A percentile compares a stretch with the other conserved stretches of the same genome.
Conservation (phyloP, 1,284 basidiomycete genomes). For the Trichosporon inkin region DNA sequence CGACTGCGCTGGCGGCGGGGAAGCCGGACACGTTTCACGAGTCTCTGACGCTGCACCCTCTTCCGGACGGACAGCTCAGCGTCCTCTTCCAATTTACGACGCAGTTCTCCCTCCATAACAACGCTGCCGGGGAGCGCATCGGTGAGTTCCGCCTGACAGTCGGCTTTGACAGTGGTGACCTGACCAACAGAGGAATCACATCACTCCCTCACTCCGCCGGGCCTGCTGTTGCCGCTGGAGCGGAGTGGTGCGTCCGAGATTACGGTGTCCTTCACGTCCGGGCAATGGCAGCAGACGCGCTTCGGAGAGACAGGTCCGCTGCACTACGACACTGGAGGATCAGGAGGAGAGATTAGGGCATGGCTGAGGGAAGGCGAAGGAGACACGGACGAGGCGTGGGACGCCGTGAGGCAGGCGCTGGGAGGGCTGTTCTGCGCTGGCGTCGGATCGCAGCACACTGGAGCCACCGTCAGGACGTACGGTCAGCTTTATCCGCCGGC, state of each 20-base stretch:
- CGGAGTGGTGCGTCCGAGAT: constrained; percentile 79
- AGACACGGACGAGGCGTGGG: constrained; percentile 68
- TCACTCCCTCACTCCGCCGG: constrained; percentile 76
- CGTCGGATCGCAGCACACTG: constrained; percentile 63
- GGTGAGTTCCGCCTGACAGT: constrained; percentile 9
- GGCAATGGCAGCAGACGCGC: constrained; percentile 81
- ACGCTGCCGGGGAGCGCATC: constrained; percentile 8
- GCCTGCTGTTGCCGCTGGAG: constrained; percentile 77
- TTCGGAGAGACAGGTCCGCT: constrained; percentile 66
- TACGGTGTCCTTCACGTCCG: constrained; percentile 80
- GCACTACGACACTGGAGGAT: constrained; percentile 63
- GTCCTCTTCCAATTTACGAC: constrained; percentile 80
- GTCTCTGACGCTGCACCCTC: constrained; percentile 64
- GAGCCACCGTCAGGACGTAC: constrained; percentile 49
- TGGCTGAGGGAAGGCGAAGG: constrained; percentile 60
- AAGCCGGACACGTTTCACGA: constrained; percentile 53
- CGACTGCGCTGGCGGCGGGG: background rate
- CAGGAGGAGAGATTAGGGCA: constrained; percentile 83
- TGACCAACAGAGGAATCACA: constrained; percentile 60
- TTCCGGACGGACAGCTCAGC: constrained; percentile 77
- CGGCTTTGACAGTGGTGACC: constrained; percentile 8
- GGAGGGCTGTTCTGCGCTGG: constrained; percentile 93
- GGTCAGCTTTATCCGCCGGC: constrained; percentile 58
- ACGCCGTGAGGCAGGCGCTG: constrained; percentile 76
- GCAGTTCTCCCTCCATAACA: constrained; percentile 47